These are phyloP conservation scores for Raphanus raphanistrum DNA, from an alignment of 345 rosid species.

Conservation along the genomic window DNA sequence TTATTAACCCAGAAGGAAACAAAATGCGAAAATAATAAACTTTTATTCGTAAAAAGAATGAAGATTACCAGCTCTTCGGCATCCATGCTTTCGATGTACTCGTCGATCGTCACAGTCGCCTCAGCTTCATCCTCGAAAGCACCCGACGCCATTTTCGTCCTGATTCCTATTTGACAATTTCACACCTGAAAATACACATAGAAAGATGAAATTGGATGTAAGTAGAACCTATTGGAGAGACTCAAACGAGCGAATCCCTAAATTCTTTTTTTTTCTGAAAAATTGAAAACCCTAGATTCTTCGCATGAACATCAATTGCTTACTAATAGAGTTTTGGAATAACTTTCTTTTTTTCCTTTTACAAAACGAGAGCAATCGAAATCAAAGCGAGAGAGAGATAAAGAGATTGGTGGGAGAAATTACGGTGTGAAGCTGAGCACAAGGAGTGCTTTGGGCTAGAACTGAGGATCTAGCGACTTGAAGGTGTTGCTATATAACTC, in stretches of 20 bases:
- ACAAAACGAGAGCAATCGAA: neutral
- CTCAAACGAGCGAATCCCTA: slow-evolving; percentile 11
- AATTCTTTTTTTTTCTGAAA: neutral
- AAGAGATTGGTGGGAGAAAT: neutral
- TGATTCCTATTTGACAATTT: neutral
- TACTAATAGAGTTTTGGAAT: neutral
- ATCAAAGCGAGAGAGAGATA: neutral
- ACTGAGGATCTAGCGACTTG: slow-evolving; percentile 27
- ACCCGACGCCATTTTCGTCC: slow-evolving; percentile 53
- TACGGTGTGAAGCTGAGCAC: neutral
- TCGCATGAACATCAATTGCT: neutral
- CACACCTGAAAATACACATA: slow-evolving; percentile 23
- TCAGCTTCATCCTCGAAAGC: slow-evolving; percentile 69
- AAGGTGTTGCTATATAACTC: slow-evolving; percentile 5
- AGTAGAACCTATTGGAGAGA: neutral
- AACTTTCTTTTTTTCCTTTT: neutral
- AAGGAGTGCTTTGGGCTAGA: neutral
- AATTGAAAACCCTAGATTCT: slow-evolving; percentile 41
- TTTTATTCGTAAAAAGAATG: neutral
- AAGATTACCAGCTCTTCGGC: slow-evolving; percentile 79
- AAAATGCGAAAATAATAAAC: too few relatives aligned
- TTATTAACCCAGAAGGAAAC: too few relatives aligned
- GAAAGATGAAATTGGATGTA: neutral
- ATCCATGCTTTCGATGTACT: slow-evolving; percentile 78
- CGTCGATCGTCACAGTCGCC: slow-evolving; percentile 67